A percentile compares a stretch with the other conserved stretches of the same genome.
Evolutionary conservation across 192 early-diverging fungal genomes (phyloP).

Genomic region (Mortierella claussenii): DNA sequence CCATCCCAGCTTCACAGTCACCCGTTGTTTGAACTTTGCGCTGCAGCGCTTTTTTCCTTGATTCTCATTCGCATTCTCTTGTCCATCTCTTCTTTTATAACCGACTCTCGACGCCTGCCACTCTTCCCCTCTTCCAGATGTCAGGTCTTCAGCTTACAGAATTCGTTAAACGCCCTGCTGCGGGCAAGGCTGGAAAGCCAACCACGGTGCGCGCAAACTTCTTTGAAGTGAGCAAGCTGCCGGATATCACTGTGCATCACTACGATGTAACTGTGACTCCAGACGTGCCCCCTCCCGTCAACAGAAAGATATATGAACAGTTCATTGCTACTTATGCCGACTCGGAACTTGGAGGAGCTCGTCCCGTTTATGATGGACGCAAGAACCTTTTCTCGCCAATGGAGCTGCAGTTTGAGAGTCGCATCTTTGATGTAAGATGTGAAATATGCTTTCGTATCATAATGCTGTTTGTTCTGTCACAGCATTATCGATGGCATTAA

Average conservation of each 20-base stretch:
- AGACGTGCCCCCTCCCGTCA: constrained; percentile 80
- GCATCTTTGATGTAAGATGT: constrained; percentile 69
- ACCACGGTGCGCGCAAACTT: constrained; percentile 74
- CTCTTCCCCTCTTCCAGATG: too few species aligned
- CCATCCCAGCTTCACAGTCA: neutral
- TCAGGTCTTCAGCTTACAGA: constrained; percentile 41
- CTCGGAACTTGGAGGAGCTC: constrained; percentile 65
- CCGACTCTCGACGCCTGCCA: too few species aligned
- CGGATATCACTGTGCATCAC: constrained; percentile 77
- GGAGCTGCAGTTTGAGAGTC: constrained; percentile 63
- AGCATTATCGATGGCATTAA: too few species aligned
- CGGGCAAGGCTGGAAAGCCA: constrained; percentile 57
- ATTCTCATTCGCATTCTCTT: neutral
- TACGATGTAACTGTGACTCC: constrained; percentile 85
- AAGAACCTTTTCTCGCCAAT: constrained; percentile 78
- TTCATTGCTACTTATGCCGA: constrained; percentile 64
- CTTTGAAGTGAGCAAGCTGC: constrained; percentile 78
- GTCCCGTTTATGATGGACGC: constrained; percentile 85
- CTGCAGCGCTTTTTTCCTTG: neutral
- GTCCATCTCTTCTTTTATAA: neutral
- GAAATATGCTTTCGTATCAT: too few species aligned
- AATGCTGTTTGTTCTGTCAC: neutral
- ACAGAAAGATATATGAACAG: constrained; percentile 72
- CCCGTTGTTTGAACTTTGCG: neutral
- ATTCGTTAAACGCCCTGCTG: constrained; percentile 56